Conservation (phyloP, 2,329 filamentous ascomycete genomes). For the Aspergillus fischeri region DNA sequence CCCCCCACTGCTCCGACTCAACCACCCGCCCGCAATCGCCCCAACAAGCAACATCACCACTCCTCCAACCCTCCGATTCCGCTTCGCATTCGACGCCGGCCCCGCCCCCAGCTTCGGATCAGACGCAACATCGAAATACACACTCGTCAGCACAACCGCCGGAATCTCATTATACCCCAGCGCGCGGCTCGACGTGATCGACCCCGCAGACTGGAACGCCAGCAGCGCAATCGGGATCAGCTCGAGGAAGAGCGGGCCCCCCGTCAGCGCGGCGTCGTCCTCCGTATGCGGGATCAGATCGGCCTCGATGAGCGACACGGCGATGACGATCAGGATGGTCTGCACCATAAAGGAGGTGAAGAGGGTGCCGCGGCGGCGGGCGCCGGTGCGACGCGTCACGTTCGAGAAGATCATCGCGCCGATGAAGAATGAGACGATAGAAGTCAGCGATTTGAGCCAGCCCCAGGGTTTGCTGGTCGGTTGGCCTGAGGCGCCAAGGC, state of each 20-base stretch:
- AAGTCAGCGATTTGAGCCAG: slow-evolving; percentile 43
- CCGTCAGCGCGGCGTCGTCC: slow-evolving; percentile 15
- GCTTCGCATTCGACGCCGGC: slow-evolving; percentile 37
- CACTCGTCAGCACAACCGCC: slow-evolving; percentile 44
- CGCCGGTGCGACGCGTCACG: slow-evolving; percentile 33
- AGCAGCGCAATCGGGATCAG: slow-evolving; percentile 41
- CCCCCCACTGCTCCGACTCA: slow-evolving; percentile 40
- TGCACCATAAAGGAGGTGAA: slow-evolving; percentile 41
- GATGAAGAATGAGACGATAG: slow-evolving; percentile 40
- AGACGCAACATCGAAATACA: slow-evolving; percentile 44
- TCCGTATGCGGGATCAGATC: slow-evolving; percentile 35
- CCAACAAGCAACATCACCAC: slow-evolving; percentile 38
- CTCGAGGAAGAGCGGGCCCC: slow-evolving; percentile 33
- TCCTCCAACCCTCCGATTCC: slow-evolving; percentile 35
- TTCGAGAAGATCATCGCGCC: slow-evolving; percentile 40
- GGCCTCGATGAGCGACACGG: slow-evolving; percentile 37
- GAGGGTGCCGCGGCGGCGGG: slow-evolving; percentile 33
- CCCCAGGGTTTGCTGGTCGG: slow-evolving; percentile 37
- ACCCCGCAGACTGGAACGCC: slow-evolving; percentile 44
- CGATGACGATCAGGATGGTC: slow-evolving; percentile 34
- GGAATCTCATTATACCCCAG: slow-evolving; percentile 43
- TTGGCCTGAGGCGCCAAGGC: slow-evolving; percentile 41
- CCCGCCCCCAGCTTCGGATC: slow-evolving; percentile 34
- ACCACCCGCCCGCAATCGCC: slow-evolving; percentile 41
- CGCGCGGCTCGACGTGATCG: slow-evolving; percentile 40